Evolutionary conservation across 1,139 yeast species (phyloP), one percentile per base, ranked within the genome.

Genomic region (Candida sojae): DNA sequence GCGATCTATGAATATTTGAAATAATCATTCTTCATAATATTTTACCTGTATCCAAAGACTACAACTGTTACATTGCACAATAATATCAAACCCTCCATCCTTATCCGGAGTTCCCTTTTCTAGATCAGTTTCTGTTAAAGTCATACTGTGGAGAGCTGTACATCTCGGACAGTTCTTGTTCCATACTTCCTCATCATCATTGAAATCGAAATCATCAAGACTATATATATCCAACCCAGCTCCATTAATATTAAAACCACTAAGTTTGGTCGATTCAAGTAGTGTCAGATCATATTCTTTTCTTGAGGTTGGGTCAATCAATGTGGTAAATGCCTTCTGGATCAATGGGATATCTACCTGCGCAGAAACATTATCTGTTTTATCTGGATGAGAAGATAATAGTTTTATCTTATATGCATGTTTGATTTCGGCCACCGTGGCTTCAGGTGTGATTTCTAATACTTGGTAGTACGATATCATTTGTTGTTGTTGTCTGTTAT

Each of bases 41-140:
- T 75, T 77, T 1, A 91, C 91, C 46, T 83, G 82, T 12, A 91
- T 68, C 96, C 97, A 91, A 28, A 90, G 65, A 62, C 96, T 87
- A 61, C 97, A 91, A 35, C 88, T 84, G 10, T 70, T 64, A 61
- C 97, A 91, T 58, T 91, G 96, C 0, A 88, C 82, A 7, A 87
- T 74, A 2, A 91, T 77, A 53, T 86, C 88, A 52, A 71, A 84
- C 7, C 86, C 86, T 12, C 84, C 86, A 11, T 67, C 66, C 2
- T 80, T 81, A 48, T 77, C 82, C 1, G 59, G 57, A 0, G 79
- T 73, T 2, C 84, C 85, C 49, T 70, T 70, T 9, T 70, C 82
- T 44, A 91, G 69, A 49, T 86, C 88, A 0, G 67, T 61, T 54
- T 89, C 97, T 0, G 74, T 71, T 2, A 91, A 64, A 21, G 60